Evolutionary conservation across 495 filamentous ascomycete genomes (phyloP), one percentile per base, ranked within the genome.

Genomic region (Trichoderma asperelloides): DNA sequence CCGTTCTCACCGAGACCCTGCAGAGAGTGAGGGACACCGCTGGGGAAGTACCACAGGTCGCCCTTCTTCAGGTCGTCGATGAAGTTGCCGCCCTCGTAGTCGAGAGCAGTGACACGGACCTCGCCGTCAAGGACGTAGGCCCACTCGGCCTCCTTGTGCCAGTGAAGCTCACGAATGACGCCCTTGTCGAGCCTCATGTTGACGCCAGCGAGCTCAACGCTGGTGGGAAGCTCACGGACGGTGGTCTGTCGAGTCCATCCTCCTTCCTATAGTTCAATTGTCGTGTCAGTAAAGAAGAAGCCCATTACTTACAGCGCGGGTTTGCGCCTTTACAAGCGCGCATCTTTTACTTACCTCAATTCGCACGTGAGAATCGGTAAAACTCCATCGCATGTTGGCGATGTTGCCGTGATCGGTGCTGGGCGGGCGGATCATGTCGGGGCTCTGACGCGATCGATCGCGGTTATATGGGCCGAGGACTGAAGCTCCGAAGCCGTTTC

Each of bases 11-110:
- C 76, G 0, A 91, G 78, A 4, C 87, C 88, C 67, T 91, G 88
- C 7, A 91, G 80, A 0, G 85, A 88, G 74, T 91, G 88, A 2
- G 88, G 88, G 49, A 88, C 82, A 13, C 88, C 88, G 30, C 83
- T 81, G n/a, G 88, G 88, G 75, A 89, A 91, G 71, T 90, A 91
- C 88, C 88, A 91, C 2, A 90, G 76, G 72, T 91, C 88, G 16
- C 88, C 88, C 66, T 84, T 84, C 67, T 84, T 78, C n/a, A 90
- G 77, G 71, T 89, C 88, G 68, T 89, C 88, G 65, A 89, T 84
- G 71, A 89, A 89, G 70, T 81, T 87, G 28, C 83, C 87, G 9
- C 88, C 88, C 65, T 90, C 86, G 63, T 85, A 81, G 75, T 91
- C 88, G 9, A 91, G 77, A 5, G 85, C 88, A 4, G 87, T 88